phyloP scores from a whole-genome alignment of 371 early-diverging fungal genomes.

The Modicella reniformis region DNA sequence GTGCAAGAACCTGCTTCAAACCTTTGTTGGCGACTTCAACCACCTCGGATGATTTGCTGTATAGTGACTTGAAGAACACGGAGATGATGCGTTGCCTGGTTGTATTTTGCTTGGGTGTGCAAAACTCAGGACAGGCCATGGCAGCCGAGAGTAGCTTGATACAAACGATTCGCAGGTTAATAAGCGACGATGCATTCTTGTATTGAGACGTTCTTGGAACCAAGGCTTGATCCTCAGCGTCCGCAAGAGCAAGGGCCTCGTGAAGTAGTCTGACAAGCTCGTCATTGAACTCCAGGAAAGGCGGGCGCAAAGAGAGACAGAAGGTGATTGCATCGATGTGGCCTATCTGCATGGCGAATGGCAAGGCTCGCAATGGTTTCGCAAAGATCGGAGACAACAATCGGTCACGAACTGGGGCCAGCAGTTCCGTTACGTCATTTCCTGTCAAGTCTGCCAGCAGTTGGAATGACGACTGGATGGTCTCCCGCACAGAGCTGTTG shows the following conservation, averaged over 20 bases:
- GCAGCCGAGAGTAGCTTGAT: conserved; percentile 94
- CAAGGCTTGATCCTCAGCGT: conserved; percentile 96
- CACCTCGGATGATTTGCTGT: conserved; percentile 90
- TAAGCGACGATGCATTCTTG: conserved; percentile 83
- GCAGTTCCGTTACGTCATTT: conserved; percentile 83
- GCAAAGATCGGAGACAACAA: conserved; percentile 95
- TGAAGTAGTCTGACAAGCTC: conserved; percentile 89
- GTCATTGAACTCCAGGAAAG: conserved; percentile 90
- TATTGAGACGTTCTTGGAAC: conserved; percentile 85
- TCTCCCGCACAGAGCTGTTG: conserved; percentile 88
- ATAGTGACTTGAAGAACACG: conserved; percentile 97
- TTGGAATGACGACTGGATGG: conserved; percentile 85
- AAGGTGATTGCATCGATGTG: conserved; percentile 97
- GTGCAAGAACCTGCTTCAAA: conserved; percentile 86
- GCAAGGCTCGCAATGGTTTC: conserved; percentile 95
- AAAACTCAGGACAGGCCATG: conserved; percentile 88
- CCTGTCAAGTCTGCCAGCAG: conserved; percentile 83
- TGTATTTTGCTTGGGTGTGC: conserved; percentile 73
- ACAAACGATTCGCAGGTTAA: conserved; percentile 92
- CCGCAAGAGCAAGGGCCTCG: conserved; percentile 94
- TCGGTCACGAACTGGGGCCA: conserved; percentile 86
- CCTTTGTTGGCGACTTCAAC: conserved; percentile 95
- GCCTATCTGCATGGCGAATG: conserved; percentile 96
- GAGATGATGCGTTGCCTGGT: conserved; percentile 91
- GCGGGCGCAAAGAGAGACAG: conserved; percentile 89